phyloP scores from a whole-genome alignment of 2,329 filamentous ascomycete species.

The Diaporthe vexans region DNA sequence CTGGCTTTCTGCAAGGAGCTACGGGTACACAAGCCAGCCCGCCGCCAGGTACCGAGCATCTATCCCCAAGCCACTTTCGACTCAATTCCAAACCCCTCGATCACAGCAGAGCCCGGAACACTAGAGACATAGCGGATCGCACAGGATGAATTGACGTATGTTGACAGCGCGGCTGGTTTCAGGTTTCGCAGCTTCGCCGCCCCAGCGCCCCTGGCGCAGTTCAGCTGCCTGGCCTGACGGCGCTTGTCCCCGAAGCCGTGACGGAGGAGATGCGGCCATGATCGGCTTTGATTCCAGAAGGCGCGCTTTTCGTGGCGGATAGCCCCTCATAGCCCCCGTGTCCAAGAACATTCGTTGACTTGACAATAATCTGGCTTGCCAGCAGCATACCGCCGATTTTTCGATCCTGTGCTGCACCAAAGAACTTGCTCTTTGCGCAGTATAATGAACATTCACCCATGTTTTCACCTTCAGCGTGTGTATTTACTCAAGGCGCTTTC shows the following conservation, averaged over 20 bases:
- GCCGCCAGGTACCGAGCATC: conserved; percentile 17
- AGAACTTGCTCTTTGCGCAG: not conserved
- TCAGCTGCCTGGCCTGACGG: not conserved
- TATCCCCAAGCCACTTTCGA: conserved; percentile 25
- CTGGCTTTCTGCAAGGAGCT: conserved; percentile 11
- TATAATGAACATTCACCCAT: not conserved
- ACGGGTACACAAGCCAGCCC: conserved; percentile 31
- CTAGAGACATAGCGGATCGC: conserved; percentile 21
- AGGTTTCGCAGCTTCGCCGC: not conserved
- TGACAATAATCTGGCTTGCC: conserved; percentile 14
- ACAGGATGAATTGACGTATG: conserved; percentile 24
- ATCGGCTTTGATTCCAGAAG: not conserved
- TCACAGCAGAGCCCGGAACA: conserved; percentile 20
- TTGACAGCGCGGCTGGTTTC: conserved; percentile 35
- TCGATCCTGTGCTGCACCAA: not conserved
- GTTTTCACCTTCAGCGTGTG: not conserved
- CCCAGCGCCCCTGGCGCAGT: not conserved
- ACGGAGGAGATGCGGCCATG: not conserved
- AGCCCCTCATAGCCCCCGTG: not conserved
- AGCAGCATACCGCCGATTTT: conserved; percentile 7
- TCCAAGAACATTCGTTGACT: not conserved
- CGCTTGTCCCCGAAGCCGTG: conserved; percentile 1
- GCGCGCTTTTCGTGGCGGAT: not conserved
- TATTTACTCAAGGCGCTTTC: not conserved
- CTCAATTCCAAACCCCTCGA: conserved; percentile 9